phyloP scores from a whole-genome alignment of 352 stramenopile genomes.

The Phytophthora macrochlamydospora region DNA sequence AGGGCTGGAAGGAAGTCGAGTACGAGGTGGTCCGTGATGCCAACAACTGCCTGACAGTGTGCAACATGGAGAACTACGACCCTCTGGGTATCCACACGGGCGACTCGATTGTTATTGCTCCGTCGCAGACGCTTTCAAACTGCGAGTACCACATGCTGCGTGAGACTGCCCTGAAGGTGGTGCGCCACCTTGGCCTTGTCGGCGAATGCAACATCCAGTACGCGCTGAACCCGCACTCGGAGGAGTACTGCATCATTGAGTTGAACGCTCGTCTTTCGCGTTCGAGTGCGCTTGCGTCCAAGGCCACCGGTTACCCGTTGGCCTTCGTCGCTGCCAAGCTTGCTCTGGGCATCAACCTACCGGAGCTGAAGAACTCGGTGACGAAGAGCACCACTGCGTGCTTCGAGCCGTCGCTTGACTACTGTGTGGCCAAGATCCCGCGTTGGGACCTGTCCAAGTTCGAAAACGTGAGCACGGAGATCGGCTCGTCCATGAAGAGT shows the following conservation, averaged over 20 bases:
- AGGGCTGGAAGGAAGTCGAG: constrained; percentile 99
- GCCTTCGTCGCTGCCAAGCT: constrained; percentile 99
- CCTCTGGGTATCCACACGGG: constrained; percentile 97
- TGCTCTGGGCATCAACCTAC: constrained; percentile 94
- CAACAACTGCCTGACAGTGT: constrained; percentile 98
- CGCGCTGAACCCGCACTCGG: constrained; percentile 93
- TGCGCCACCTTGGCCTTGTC: constrained; percentile 97
- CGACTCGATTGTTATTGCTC: constrained; percentile 97
- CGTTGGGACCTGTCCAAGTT: constrained; percentile 98
- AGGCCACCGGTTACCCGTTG: constrained; percentile 98
- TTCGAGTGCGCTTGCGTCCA: constrained; percentile 97
- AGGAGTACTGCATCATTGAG: constrained; percentile 99
- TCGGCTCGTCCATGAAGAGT: constrained; percentile 97
- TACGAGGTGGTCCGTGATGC: constrained; percentile 98
- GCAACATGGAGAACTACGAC: constrained; percentile 99
- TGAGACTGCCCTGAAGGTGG: constrained; percentile 95
- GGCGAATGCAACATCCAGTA: constrained; percentile 99
- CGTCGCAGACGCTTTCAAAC: constrained; percentile 97
- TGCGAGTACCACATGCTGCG: constrained; percentile 98
- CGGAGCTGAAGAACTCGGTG: constrained; percentile 95
- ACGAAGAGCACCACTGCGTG: constrained; percentile 97
- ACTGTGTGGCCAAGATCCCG: constrained; percentile 97
- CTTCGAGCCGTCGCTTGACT: constrained; percentile 99
- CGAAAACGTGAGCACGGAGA: constrained; percentile 92
- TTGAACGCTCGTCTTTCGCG: constrained; percentile 98